Conservation (phyloP, 176 grass and related monocot genomes). For the Hordeum vulgare region MorexV3_pseudomolecules_assembly NC_058522.1:316111497-316111996, state of each 20-base stretch:
- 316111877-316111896: not conserved
- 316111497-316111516: too few relatives aligned
- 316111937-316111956: not conserved
- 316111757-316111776: conserved; percentile 86
- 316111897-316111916: not conserved
- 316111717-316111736: conserved; percentile 83
- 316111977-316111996: not conserved
- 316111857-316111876: not conserved
- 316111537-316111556: not conserved
- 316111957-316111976: not conserved
- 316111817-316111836: not conserved
- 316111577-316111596: not conserved
- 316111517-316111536: too few relatives aligned
- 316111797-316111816: not conserved
- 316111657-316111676: conserved; percentile 71
- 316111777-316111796: conserved; percentile 95
- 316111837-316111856: not conserved
- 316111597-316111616: not conserved
- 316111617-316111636: not conserved
- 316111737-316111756: conserved; percentile 97
- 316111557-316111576: not conserved
- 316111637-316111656: not conserved
- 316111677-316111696: conserved; percentile 84
- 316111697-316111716: conserved; percentile 93
- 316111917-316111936: not conserved